These are phyloP conservation scores for Stagonosporopsis tanaceti DNA, from an alignment of 2,329 filamentous ascomycete genomes.

Conservation along the genomic window DNA sequence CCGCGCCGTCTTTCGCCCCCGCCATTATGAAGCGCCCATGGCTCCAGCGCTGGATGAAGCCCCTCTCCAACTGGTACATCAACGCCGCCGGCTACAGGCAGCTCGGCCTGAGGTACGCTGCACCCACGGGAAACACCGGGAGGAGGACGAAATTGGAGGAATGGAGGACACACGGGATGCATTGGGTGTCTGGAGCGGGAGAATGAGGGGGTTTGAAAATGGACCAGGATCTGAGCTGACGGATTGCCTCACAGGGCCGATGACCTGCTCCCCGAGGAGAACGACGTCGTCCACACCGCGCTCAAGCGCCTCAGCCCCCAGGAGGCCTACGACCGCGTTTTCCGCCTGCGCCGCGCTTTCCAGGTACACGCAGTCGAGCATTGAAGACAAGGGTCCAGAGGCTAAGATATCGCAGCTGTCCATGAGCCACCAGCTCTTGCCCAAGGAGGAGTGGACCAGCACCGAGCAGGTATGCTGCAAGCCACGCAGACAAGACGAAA, in stretches of 20 bases:
- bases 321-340: conserved; percentile 95
- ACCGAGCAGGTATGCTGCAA: conserved; percentile 64
- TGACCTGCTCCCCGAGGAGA: conserved; percentile 94
- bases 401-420: conserved; percentile 63
- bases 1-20: conserved; percentile 74
- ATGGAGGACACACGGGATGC: background rate
- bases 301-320: conserved; percentile 89
- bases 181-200: conserved; percentile 3
- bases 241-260: conserved; percentile 72
- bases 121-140: background rate
- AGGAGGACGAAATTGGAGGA: background rate
- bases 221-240: conserved; percentile 36
- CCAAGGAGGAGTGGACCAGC: conserved; percentile 72
- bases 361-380: conserved; percentile 65
- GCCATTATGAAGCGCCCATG: conserved; percentile 86
- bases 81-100: conserved; percentile 91
- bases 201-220: background rate
- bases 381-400: background rate
- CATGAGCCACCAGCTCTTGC: conserved; percentile 70
- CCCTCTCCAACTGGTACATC: conserved; percentile 86
- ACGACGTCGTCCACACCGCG: conserved; percentile 82
- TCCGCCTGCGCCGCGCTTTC: conserved; percentile 93
- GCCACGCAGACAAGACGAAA: background rate
- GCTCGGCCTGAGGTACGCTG: conserved; percentile 82
- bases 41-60: conserved; percentile 80